Evolutionary conservation across 495 filamentous ascomycete genomes (phyloP), one percentile per base, ranked within the genome.

Genomic region (Hypomontagnella submonticulosa): DNA sequence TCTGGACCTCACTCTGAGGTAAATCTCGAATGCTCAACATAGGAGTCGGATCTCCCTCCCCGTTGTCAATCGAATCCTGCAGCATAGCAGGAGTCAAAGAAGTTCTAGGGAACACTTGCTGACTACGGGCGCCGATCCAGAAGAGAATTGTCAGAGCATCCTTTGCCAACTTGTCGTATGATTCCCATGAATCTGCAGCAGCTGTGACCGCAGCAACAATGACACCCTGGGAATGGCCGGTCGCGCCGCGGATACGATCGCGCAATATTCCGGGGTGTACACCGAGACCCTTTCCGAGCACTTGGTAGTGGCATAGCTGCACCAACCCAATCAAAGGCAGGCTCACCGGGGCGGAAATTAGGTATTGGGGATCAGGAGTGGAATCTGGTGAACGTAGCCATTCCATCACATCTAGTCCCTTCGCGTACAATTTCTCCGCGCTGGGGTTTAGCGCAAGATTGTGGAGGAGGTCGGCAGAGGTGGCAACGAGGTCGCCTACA

Each of bases 81-180:
- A 97, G 84, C 63, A 92, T 89, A 1, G 85, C 87, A 0, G 96
- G 96, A n/a, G 93, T 89, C 52, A 99, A 82, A 1, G 96, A 97
- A 1, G 96, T 98, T 50, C 88, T 87, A 43, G 96, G 96, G 71
- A 97, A 99, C 0, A 92, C 93, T 74, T 99, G 96, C 73, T 99
- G 96, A 75, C 94, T 97, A 66, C 96, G 91, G n/a, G 93, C 86
- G 64, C 96, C 96, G 66, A 99, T 98, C 96, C 95, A 99, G 81
- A 99, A 99, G n/a, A 99, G 89, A 59, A 96, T 90, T 5, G 89
- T 96, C 56, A 99, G 79, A 1, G 93, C 90, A 70, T 90, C 84
- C 50, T 84, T 89, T 33, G 92, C 83, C 32, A 89, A 84, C 69
- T 90, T 86, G 36, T 90, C 85, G 69, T 96, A 98, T 1, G 89